Conservation (phyloP, 352 stramenopile genomes). For the Phytophthora sansomeana region DNA sequence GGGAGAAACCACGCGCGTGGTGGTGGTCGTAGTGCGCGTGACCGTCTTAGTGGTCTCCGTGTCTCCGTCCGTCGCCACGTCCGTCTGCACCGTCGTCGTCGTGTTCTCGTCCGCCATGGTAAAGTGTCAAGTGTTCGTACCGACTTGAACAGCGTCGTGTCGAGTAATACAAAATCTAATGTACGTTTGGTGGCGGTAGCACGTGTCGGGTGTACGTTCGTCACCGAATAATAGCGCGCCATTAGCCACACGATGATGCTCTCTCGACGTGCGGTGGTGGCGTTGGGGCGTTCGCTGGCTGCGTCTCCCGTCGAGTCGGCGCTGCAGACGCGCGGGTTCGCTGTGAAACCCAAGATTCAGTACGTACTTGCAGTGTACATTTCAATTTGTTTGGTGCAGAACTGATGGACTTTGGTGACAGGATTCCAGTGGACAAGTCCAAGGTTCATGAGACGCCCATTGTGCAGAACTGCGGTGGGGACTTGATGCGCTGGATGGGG, state of each 20-base stretch:
- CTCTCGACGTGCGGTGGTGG: background rate
- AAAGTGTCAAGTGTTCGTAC: background rate
- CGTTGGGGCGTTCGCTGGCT: background rate
- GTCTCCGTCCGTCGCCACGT: conserved; percentile 24
- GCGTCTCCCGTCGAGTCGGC: background rate
- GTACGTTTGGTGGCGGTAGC: too few relatives aligned
- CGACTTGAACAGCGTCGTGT: too few relatives aligned
- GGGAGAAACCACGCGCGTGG: conserved; percentile 2
- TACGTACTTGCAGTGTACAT: conserved; percentile 5
- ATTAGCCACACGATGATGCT: background rate
- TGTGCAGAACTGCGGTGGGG: conserved; percentile 56
- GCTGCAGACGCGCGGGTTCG: conserved; percentile 20
- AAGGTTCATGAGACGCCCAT: conserved; percentile 64
- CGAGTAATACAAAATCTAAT: too few relatives aligned
- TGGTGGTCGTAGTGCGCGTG: conserved; percentile 16
- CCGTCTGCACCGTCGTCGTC: conserved; percentile 25
- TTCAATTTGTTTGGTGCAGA: background rate
- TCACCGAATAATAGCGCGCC: too few relatives aligned
- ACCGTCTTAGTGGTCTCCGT: conserved; percentile 14
- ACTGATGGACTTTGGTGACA: conserved; percentile 1
- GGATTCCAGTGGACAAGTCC: conserved; percentile 39
- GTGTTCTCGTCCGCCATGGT: conserved; percentile 31
- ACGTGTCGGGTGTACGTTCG: too few relatives aligned
- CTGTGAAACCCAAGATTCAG: conserved; percentile 36
- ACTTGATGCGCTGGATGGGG: conserved; percentile 68